These are phyloP conservation scores for Xylariaceae sp. DNA, from an alignment of 2,329 filamentous ascomycete species.

Conservation along the genomic window DNA sequence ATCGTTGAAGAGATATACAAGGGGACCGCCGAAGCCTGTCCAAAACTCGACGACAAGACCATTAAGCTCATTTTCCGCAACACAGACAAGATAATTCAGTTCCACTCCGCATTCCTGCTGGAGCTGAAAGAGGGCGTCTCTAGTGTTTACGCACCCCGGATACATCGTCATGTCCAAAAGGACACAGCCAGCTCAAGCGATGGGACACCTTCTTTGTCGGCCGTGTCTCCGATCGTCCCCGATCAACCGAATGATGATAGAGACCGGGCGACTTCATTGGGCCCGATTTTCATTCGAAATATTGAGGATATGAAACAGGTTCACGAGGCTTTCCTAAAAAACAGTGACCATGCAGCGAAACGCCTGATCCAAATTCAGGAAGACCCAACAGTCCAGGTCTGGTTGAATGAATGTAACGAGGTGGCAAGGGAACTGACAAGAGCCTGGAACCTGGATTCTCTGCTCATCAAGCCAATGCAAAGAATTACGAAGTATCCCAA, in stretches of 20 bases:
- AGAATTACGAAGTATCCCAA: conserved; percentile 90
- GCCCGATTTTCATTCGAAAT: conserved; percentile 50
- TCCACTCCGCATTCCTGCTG: conserved; percentile 73
- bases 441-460: conserved; percentile 90
- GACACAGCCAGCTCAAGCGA: conserved; percentile 40
- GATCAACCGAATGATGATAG: conserved; percentile 45
- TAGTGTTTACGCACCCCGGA: conserved; percentile 68
- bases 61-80: conserved; percentile 90
- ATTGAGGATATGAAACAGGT: conserved; percentile 55
- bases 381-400: conserved; percentile 64
- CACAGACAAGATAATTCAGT: conserved; percentile 80
- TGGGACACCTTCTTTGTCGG: conserved; percentile 26
- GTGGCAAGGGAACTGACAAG: conserved; percentile 87
- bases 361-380: conserved; percentile 57
- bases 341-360: conserved; percentile 57
- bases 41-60: conserved; percentile 74
- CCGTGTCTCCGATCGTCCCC: conserved; percentile 32
- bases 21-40: conserved; percentile 77
- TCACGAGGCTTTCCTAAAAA: conserved; percentile 58
- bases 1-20: conserved; percentile 98
- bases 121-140: conserved; percentile 74
- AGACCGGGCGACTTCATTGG: conserved; percentile 48
- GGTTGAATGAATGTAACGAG: conserved; percentile 88
- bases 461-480: conserved; percentile 97
- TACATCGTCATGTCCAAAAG: conserved; percentile 37